These are phyloP conservation scores for Cenchrus fungigraminus DNA, from an alignment of 176 grass and related monocot species.

Conservation along the genomic window DNA sequence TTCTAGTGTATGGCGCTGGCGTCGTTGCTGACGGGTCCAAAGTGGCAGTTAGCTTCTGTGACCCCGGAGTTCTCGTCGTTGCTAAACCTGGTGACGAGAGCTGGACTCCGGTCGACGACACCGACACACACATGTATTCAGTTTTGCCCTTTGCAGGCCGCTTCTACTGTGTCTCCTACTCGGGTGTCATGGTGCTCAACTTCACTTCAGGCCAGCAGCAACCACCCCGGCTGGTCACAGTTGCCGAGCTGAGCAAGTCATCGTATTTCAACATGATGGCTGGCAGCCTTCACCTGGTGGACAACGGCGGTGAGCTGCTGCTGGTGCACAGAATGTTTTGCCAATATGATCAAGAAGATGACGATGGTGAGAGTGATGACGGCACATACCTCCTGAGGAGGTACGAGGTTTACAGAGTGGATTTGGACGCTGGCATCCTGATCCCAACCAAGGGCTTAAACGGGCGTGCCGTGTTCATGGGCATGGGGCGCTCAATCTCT, in stretches of 20 bases:
- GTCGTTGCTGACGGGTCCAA: background rate
- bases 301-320: background rate
- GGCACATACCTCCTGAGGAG: too few relatives aligned
- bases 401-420: background rate
- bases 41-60: background rate
- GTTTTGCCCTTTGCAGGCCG: background rate
- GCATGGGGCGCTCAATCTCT: background rate
- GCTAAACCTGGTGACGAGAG: background rate
- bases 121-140: background rate
- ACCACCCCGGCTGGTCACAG: background rate
- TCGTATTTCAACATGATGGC: background rate
- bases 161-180: background rate
- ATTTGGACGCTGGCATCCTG: conserved; percentile 4
- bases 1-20: background rate
- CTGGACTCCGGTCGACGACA: background rate
- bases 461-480: conserved; percentile 23
- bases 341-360: background rate
- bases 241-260: background rate
- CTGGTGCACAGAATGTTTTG: background rate
- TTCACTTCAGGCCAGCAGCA: background rate
- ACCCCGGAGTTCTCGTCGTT: rapidly evolving
- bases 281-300: background rate
- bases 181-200: background rate
- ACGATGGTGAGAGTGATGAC: background rate
- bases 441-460: background rate